A percentile compares a stretch with the other conserved stretches of the same genome.
These are phyloP conservation scores for Oryza nivara DNA, from an alignment of 176 grass and related monocot genomes.

Conservation along the genomic window DNA sequence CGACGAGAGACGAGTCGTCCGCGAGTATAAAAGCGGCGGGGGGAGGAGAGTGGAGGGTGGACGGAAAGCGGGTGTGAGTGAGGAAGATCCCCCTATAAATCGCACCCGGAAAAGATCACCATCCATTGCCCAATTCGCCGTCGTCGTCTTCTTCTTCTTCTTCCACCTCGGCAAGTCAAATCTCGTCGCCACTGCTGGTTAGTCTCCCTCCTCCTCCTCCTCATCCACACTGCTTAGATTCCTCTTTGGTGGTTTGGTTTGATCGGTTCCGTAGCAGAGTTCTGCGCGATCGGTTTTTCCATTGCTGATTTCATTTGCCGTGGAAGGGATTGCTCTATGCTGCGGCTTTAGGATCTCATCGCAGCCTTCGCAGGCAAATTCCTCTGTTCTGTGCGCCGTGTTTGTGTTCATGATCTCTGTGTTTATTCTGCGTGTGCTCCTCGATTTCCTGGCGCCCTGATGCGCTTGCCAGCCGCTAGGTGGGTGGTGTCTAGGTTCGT, in stretches of 20 bases:
- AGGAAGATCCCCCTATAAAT: neutral
- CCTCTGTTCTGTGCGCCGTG: too few relatives aligned
- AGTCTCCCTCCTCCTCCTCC: neutral
- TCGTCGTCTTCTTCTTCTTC: neutral
- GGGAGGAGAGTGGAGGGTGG: neutral
- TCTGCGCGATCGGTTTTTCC: neutral
- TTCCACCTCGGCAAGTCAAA: conserved; percentile 27
- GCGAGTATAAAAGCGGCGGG: conserved; percentile 40
- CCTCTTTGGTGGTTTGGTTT: neutral
- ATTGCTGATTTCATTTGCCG: neutral
- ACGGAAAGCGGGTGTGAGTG: neutral
- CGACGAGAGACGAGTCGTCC: conserved; percentile 3
- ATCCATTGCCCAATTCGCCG: neutral
- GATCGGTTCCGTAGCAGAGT: conserved; percentile 18
- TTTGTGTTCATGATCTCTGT: too few relatives aligned
- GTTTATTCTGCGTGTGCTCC: neutral
- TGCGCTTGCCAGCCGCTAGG: too few relatives aligned
- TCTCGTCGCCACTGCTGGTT: conserved; percentile 26
- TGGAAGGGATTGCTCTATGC: neutral
- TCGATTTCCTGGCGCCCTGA: conserved; percentile 5
- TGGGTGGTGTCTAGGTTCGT: neutral
- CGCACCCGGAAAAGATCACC: neutral
- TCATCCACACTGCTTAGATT: neutral
- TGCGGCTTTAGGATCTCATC: too few relatives aligned
- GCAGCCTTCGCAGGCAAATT: too few relatives aligned